A percentile compares a stretch with the other conserved stretches of the same genome.
Conservation (phyloP, 768 basidiomycete genomes). For the Dacryopinax primogenitus region DNA sequence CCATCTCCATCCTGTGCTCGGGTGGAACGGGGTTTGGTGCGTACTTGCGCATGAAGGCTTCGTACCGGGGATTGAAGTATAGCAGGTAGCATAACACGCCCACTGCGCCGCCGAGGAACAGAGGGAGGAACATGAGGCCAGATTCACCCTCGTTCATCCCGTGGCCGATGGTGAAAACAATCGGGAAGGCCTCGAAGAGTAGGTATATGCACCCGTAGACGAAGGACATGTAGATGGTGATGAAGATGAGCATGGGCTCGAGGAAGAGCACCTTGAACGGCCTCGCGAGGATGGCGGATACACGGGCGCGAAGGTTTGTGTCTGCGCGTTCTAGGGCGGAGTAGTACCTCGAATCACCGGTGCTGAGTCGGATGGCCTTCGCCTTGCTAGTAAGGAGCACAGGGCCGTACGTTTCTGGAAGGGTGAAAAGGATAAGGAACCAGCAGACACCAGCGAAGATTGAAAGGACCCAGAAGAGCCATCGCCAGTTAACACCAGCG, state of each 20-base stretch:
- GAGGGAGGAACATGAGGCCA: slow-evolving; percentile 24
- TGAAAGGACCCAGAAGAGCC: slow-evolving; percentile 23
- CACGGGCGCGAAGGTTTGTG: slow-evolving; percentile 3
- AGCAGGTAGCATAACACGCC: slow-evolving; percentile 6
- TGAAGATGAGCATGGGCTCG: slow-evolving; percentile 17
- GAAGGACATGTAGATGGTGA: slow-evolving; percentile 16
- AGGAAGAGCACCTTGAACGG: slow-evolving; percentile 15
- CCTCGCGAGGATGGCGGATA: slow-evolving; percentile 9
- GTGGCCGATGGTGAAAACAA: slow-evolving; percentile 23
- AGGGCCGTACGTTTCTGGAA: slow-evolving; percentile 23
- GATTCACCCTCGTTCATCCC: slow-evolving; percentile 22
- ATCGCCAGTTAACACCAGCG: slow-evolving; percentile 17
- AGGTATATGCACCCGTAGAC: slow-evolving; percentile 12
- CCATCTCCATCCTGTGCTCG: slow-evolving; percentile 27
- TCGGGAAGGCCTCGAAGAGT: slow-evolving; percentile 26
- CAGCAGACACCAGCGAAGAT: slow-evolving; percentile 18
- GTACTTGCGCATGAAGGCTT: slow-evolving; percentile 12
- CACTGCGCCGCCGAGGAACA: slow-evolving; percentile 18
- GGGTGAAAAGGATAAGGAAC: slow-evolving; percentile 14
- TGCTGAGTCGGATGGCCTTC: slow-evolving; percentile 24
- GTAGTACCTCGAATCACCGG: slow-evolving; percentile 13
- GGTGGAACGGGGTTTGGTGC: slow-evolving; percentile 19
- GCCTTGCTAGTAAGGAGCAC: slow-evolving; percentile 26
- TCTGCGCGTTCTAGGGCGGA: slow-evolving; percentile 14
- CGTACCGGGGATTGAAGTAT: slow-evolving; percentile 20